Base-by-base conservation (phyloP, 495 filamentous ascomycete species). In the Rhizodiscina lignyota region DNA sequence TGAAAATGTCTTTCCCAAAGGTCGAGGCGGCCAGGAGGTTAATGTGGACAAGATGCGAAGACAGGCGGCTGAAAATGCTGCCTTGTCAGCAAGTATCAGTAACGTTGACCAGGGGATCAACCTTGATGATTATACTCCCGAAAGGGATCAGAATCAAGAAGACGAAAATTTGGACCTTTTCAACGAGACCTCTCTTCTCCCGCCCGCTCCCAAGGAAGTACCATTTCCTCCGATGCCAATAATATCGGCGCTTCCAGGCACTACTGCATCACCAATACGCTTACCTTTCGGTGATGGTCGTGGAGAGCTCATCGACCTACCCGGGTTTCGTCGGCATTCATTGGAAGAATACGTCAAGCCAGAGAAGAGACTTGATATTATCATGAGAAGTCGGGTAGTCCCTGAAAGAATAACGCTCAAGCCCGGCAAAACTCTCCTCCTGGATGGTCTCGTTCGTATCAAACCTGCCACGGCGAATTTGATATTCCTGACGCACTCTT, bases 291-390 rank as follows among this genome's bases (percentile, higher is more conserved):
- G 84, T 30, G 71, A 69, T 39, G 77, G 78, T 6, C 76, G 70
- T 43, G 86, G 89, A 33, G 89, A 99, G 48, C 58, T 99, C n/a
- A 81, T 99, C 47, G 89, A 92, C 49, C 68, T 99, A 10, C 89
- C 89, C 0, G 89, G 89, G 6, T 61, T 99, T 11, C 65, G 77
- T 15, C 74, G 91, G 16, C 70, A 67, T 18, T 67, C 72, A 10
- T 63, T 99, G 2, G 70, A 77, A 21, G 48, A 66, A 5, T 72
- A 76, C 52, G 76, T 96, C 15, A 51, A 61, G 3, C 61, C 72
- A 33, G 61, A 77, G 23, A 55, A 78, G 42, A 75, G 73, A 35
- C 49, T 55, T 4, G 63, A 70, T 18, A 63, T 99, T 30, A 64
- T 83, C 36, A 89, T 99, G 84, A 70, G 67, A 16, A 62, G 63